A percentile compares a stretch with the other conserved stretches of the same genome.
These are phyloP conservation scores for Rhododendron henanense DNA, from an alignment of 148 eudicot genomes.

Conservation along the genomic window DNA sequence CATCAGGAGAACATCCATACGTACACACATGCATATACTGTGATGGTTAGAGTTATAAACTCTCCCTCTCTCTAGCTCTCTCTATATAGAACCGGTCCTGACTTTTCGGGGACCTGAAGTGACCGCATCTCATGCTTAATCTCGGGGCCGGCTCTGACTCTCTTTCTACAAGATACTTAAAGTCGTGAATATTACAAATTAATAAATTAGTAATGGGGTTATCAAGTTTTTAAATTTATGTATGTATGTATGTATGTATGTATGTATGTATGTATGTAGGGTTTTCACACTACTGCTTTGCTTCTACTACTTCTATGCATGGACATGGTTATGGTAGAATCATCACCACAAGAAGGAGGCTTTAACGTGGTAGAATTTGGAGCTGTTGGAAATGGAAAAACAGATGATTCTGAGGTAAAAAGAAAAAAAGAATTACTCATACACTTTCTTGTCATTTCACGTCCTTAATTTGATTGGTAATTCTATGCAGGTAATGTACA, in stretches of 20 bases:
- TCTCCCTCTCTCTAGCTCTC: neutral
- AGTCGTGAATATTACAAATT: neutral
- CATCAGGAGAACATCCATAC: neutral
- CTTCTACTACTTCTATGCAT: neutral
- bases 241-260: neutral
- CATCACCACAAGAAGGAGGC: neutral
- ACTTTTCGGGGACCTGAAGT: too few relatives aligned
- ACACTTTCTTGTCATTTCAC: neutral
- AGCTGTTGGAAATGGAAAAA: neutral
- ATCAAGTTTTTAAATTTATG: neutral
- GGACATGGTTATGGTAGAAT: neutral
- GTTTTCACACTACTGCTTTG: neutral
- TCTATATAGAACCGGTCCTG: too few relatives aligned
- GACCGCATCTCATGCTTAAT: too few relatives aligned
- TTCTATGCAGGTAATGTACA: neutral
- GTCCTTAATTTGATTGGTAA: neutral
- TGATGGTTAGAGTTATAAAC: neutral
- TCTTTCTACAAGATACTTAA: neutral
- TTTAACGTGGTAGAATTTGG: neutral
- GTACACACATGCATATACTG: neutral
- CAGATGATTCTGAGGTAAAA: neutral
- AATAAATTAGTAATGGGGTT: neutral
- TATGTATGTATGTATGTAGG: too few relatives aligned
- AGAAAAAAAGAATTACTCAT: neutral
- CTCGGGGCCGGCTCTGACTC: neutral